A percentile compares a stretch with the other conserved stretches of the same genome.
Evolutionary conservation across 371 early-diverging fungal species (phyloP).

Genomic region (Dinochytrium kinnereticum): DNA sequence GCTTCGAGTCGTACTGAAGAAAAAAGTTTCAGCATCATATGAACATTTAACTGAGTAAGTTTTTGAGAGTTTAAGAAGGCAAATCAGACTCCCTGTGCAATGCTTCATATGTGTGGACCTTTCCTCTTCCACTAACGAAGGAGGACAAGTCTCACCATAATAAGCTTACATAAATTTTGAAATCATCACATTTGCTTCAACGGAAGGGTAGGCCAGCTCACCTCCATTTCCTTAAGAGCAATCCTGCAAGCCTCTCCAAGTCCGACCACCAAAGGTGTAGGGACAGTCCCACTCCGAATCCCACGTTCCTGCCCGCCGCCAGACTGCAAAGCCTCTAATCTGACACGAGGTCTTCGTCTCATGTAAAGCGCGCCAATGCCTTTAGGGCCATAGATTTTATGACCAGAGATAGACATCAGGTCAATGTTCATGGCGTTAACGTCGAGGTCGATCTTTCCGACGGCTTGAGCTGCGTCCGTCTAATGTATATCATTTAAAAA

Average conservation of each 20-base stretch:
- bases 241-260: conserved; percentile 96
- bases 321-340: conserved; percentile 89
- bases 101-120: neutral
- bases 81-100: conserved; percentile 76
- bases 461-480: conserved; percentile 99
- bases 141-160: neutral
- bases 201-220: conserved; percentile 48
- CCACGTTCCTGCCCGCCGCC: conserved; percentile 99
- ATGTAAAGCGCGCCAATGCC: conserved; percentile 98
- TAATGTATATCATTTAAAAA: conserved; percentile 45
- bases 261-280: conserved; percentile 96
- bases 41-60: neutral
- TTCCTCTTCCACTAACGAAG: neutral
- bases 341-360: conserved; percentile 94
- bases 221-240: conserved; percentile 86
- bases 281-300: conserved; percentile 96
- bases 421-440: conserved; percentile 97
- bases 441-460: conserved; percentile 97
- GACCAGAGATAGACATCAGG: conserved; percentile 97
- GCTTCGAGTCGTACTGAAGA: conserved; percentile 76
- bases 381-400: conserved; percentile 99
- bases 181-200: conserved; percentile 26
- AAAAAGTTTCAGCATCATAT: neutral
- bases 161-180: conserved; percentile 32
- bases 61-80: neutral